Evolutionary conservation across 345 rosid species (phyloP), one percentile per base, ranked within the genome.

Genomic region (Aquilaria malaccensis): DNA sequence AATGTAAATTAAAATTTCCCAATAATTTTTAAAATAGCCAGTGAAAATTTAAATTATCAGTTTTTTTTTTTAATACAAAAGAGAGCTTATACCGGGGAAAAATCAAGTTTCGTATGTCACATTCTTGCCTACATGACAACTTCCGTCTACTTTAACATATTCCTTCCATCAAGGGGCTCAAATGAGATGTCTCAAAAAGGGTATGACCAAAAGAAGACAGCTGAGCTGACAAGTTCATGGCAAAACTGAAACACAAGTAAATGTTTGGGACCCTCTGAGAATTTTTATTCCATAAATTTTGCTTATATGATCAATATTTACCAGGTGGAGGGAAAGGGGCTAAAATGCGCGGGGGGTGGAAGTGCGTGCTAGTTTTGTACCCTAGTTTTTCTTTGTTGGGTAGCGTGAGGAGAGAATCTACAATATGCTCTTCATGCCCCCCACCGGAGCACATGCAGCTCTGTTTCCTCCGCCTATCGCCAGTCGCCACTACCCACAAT

Each of bases 331-430:
- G 22, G 22, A 22, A 6, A 33, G 13, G 41, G 13, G 55, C 64
- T 60, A 49, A 31, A 47, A 2, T 60, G 45, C 64, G 43, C 64
- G 12, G 52, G 0, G 22, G 59, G 54, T 53, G 70, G 65, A 59
- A 52, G 52, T 64, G 70, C 33, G 69, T 60, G 70, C 67, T 1
- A 10, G 50, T 50, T 57, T 60, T 67, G 58, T 50, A 50, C 13
- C 55, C 14, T 46, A 33, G 58, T 70, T 61, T 59, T 67, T 73
- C 68, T 58, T 62, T 32, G 59, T 66, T 30, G 75, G 70, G 33
- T 52, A 33, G 46, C 47, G 76, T 52, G 72, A 70, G 5, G 52
- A 58, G 54, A 70, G 73, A 73, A 64, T 77, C 78, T 73, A 73
- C 50, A 61, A 73, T 54, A 63, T 72, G 52, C 74, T 71, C 37